Percentiles rank a stretch among this genome's conserved stretches.
Conservation (phyloP, 108 stramenopile genomes). For the Fragilaria crotonensis region DNA sequence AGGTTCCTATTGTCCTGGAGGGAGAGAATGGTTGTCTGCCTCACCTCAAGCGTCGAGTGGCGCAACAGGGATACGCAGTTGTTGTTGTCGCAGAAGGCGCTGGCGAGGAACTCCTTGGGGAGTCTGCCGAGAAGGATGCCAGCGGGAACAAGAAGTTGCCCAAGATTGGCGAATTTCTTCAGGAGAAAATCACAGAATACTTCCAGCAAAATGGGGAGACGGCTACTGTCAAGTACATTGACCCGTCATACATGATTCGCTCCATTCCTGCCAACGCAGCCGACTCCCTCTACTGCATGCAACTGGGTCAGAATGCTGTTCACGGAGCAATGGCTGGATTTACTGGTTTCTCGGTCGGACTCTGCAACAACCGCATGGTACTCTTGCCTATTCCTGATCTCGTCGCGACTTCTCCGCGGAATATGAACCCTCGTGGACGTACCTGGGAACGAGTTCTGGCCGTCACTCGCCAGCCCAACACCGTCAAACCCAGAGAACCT, state of each 20-base stretch:
- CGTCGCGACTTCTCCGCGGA: slow-evolving; percentile 87
- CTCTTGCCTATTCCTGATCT: slow-evolving; percentile 90
- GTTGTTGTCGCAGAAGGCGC: slow-evolving; percentile 98
- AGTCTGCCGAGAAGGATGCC: slow-evolving; percentile 84
- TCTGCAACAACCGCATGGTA: slow-evolving; percentile 95
- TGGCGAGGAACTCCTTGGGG: slow-evolving; percentile 91
- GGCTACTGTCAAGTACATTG: slow-evolving; percentile 80
- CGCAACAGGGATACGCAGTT: slow-evolving; percentile 94
- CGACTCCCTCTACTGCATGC: slow-evolving; percentile 95
- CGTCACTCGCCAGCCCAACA: slow-evolving; percentile 92
- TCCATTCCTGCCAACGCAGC: slow-evolving; percentile 93
- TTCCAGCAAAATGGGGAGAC: slow-evolving; percentile 68
- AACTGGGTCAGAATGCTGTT: slow-evolving; percentile 95
- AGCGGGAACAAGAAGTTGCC: slow-evolving; percentile 94
- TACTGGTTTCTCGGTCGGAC: slow-evolving; percentile 92
- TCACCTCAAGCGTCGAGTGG: slow-evolving; percentile 71
- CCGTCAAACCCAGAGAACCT: slow-evolving; percentile 27
- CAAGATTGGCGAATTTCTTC: slow-evolving; percentile 89
- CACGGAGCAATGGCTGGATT: slow-evolving; percentile 99
- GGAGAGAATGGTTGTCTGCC: slow-evolving; percentile 89
- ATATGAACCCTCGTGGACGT: slow-evolving; percentile 87
- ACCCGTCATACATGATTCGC: slow-evolving; percentile 97
- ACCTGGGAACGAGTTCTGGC: slow-evolving; percentile 96
- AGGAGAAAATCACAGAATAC: slow-evolving; percentile 59
- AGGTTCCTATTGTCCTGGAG: slow-evolving; percentile 90